Percentiles rank a stretch among this genome's conserved stretches.
Evolutionary conservation across 305 asterid species (phyloP).

Genomic region (Ilex paraguariensis): DNA sequence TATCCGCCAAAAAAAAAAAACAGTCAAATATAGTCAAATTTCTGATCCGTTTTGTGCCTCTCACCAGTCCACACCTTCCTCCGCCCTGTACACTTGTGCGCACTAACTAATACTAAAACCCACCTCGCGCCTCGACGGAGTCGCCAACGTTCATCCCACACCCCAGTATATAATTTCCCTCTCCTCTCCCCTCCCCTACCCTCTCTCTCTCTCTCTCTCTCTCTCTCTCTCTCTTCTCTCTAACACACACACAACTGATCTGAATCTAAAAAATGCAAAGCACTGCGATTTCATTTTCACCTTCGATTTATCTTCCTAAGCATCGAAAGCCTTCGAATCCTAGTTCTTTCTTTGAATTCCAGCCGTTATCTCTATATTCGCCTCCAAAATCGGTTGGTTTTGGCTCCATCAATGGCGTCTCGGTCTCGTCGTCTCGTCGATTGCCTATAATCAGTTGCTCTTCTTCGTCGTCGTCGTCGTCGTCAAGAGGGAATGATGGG

Average conservation of each 20-base stretch:
- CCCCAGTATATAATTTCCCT: not conserved
- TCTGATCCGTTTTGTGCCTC: too few species aligned
- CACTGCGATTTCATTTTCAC: constrained; percentile 67
- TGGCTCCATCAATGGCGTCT: not conserved
- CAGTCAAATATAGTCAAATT: too few species aligned
- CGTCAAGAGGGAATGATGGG: constrained; percentile 11
- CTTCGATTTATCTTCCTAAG: constrained; percentile 56
- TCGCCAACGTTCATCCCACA: constrained; percentile 28
- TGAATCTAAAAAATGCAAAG: constrained; percentile 59
- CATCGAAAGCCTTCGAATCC: constrained; percentile 8
- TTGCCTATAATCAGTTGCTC: constrained; percentile 43
- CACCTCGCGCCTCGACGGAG: constrained; percentile 29
- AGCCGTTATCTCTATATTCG: constrained; percentile 20
- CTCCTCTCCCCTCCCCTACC: too few species aligned
- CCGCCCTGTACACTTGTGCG: too few species aligned
- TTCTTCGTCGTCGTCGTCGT: constrained; percentile 12
- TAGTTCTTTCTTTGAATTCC: constrained; percentile 12
- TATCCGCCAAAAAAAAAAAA: too few species aligned
- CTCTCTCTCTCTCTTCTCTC: not conserved
- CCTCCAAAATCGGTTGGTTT: not conserved
- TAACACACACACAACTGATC: constrained; percentile 19
- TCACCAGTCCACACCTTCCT: too few species aligned
- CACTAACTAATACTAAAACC: not conserved
- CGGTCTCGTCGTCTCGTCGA: not conserved
- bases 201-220: not conserved